phyloP scores from a whole-genome alignment of 2,329 filamentous ascomycete species.

The Juglanconis oblonga region DNA sequence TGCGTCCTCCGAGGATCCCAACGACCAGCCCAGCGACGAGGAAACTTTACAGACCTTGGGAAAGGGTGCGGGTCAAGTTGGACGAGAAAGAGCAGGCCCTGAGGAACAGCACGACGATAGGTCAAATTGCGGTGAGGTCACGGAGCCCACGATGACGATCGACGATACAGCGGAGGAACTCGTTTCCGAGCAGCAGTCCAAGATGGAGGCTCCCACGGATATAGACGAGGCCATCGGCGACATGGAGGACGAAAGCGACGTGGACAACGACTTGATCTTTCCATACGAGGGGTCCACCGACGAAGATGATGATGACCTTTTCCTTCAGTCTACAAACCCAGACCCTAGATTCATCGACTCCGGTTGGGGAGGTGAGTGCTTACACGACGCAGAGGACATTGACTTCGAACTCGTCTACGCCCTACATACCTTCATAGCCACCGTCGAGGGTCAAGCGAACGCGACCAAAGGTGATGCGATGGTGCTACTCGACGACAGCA shows the following conservation, averaged over 20 bases:
- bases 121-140: not conserved
- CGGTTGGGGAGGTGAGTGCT: conserved; percentile 77
- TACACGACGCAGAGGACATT: conserved; percentile 94
- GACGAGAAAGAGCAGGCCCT: not conserved
- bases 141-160: not conserved
- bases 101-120: not conserved
- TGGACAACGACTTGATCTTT: conserved; percentile 34
- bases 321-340: conserved; percentile 50
- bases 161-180: conserved; percentile 8
- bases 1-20: conserved; percentile 38
- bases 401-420: conserved; percentile 99
- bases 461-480: conserved; percentile 98
- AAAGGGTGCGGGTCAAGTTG: not conserved
- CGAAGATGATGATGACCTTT: conserved; percentile 59
- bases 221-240: conserved; percentile 20
- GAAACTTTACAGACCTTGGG: not conserved
- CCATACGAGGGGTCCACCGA: conserved; percentile 45
- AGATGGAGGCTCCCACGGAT: conserved; percentile 13
- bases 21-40: conserved; percentile 25
- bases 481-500: conserved; percentile 96
- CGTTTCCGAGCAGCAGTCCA: not conserved
- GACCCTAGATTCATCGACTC: conserved; percentile 66
- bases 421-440: conserved; percentile 94
- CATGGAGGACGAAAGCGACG: conserved; percentile 22
- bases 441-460: conserved; percentile 96